Percentiles rank a stretch among this genome's conserved stretches.
These are phyloP conservation scores for Aspergillus fructus DNA, from an alignment of 2,329 filamentous ascomycete species.

Conservation along the genomic window DNA sequence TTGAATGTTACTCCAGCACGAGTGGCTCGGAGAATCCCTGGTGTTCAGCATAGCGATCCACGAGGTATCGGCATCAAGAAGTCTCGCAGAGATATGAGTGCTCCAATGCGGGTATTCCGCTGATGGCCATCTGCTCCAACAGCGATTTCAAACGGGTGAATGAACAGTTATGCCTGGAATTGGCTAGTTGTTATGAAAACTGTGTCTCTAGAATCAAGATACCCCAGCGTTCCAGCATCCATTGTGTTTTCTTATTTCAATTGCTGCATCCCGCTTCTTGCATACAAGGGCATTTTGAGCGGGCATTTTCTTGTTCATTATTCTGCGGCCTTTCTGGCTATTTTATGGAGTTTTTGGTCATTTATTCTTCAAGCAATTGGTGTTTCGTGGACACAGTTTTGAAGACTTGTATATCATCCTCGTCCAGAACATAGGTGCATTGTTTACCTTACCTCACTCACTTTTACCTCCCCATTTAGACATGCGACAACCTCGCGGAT, in stretches of 20 bases:
- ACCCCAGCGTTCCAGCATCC: conserved; percentile 27
- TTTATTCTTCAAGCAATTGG: neutral
- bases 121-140: conserved; percentile 12
- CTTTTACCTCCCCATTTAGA: neutral
- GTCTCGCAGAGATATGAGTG: conserved; percentile 38
- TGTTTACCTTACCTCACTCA: neutral
- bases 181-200: conserved; percentile 11
- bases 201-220: conserved; percentile 26
- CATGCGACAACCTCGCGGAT: conserved; percentile 1
- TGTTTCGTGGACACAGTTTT: neutral
- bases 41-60: conserved; percentile 29
- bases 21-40: conserved; percentile 33
- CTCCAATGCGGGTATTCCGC: conserved; percentile 36
- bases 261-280: neutral
- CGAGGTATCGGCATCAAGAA: conserved; percentile 28
- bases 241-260: conserved; percentile 15
- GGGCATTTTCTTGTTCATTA: neutral
- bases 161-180: neutral
- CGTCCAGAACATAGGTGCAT: conserved; percentile 1
- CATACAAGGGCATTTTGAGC: neutral
- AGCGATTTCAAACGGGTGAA: neutral
- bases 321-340: neutral
- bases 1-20: conserved; percentile 26
- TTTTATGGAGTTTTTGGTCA: neutral
- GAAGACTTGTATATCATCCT: neutral